Evolutionary conservation across 306 rosid genomes (phyloP), one percentile per base, ranked within the genome.

Genomic region (Cucumis hystrix): DNA sequence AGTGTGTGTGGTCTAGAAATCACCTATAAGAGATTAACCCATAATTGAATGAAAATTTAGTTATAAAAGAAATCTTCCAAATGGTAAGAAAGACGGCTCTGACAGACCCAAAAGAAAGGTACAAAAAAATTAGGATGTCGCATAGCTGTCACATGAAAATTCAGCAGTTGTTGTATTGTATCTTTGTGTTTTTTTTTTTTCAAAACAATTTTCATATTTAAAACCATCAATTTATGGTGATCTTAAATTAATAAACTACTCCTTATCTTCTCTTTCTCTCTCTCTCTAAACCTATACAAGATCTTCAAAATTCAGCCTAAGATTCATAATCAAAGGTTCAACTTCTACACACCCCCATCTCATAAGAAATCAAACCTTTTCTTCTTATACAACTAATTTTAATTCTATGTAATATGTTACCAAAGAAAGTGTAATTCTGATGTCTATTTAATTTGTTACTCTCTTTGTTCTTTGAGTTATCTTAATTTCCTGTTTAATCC

Each of bases 71-170:
- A 37, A 13, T 41, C 8, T 17, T n/a, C 56, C 56, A 68, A 68
- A 68, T n/a, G 56, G 74, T 68, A 68, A 68, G 56, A 68, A 41
- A 68, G 74, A 68, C 74, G 74, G 74, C 74, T 43, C 37, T 68
- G 74, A 13, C 56, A 43, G 74, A 68, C 37, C 56, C 11, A 68
- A 20, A 21, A 20, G 25, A 68, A 66, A 39, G 72, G 74, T 43
- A 43, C 74, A 68, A 68, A 68, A n/a, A 68, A n/a, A 11, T 40
- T 1, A 43, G 74, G 74, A 20, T 68, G 74, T 43, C 74, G 56
- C 37, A 21, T 68, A 68, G 73, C 73, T 67, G 73, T 67, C 40
- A 40, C 30, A 67, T 18, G 28, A 67, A 30, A 40, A 67, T 39
- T 64, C 45, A 64, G 72, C 72, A 66, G 30, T 65, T 65, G 4